A percentile compares a stretch with the other conserved stretches of the same genome.
phyloP scores from a whole-genome alignment of 2,329 filamentous ascomycete genomes.

The Fusarium sulawesiense region DNA sequence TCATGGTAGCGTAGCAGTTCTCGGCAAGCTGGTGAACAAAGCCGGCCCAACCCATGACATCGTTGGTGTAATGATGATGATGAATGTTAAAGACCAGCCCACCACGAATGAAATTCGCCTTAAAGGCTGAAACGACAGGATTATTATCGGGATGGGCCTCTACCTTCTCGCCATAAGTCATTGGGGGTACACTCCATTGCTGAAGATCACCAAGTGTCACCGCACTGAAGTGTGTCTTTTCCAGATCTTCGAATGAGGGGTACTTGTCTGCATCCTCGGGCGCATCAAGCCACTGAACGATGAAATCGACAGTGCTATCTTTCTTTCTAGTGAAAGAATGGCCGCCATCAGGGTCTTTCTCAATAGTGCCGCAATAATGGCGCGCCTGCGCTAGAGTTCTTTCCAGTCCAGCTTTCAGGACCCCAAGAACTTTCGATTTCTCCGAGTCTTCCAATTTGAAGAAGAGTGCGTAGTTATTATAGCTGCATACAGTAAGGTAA shows the following conservation, averaged over 20 bases:
- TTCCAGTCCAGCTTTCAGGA: slow-evolving; percentile 52
- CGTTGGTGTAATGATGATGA: slow-evolving; percentile 57
- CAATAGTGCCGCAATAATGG: slow-evolving; percentile 55
- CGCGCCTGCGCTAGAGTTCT: slow-evolving; percentile 52
- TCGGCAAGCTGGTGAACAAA: slow-evolving; percentile 56
- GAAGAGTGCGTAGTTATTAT: slow-evolving; percentile 55
- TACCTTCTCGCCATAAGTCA: slow-evolving; percentile 55
- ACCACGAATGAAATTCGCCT: slow-evolving; percentile 56
- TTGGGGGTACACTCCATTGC: slow-evolving; percentile 50
- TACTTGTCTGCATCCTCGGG: slow-evolving; percentile 43
- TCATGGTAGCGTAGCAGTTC: slow-evolving; percentile 53
- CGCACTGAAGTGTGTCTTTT: slow-evolving; percentile 50
- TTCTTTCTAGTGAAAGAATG: slow-evolving; percentile 53
- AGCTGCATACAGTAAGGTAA: slow-evolving; percentile 49
- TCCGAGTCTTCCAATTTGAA: slow-evolving; percentile 51
- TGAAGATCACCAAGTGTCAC: slow-evolving; percentile 50
- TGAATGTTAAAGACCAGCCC: slow-evolving; percentile 57
- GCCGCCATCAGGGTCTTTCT: slow-evolving; percentile 51
- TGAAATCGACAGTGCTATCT: slow-evolving; percentile 50
- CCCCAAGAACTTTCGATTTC: slow-evolving; percentile 41
- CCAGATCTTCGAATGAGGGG: slow-evolving; percentile 54
- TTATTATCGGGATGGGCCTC: slow-evolving; percentile 51
- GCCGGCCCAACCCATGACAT: slow-evolving; percentile 56
- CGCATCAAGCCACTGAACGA: slow-evolving; percentile 53
- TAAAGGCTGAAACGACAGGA: slow-evolving; percentile 53